phyloP scores from a whole-genome alignment of 1,284 basidiomycete species.

The Peniophora sp. region DNA sequence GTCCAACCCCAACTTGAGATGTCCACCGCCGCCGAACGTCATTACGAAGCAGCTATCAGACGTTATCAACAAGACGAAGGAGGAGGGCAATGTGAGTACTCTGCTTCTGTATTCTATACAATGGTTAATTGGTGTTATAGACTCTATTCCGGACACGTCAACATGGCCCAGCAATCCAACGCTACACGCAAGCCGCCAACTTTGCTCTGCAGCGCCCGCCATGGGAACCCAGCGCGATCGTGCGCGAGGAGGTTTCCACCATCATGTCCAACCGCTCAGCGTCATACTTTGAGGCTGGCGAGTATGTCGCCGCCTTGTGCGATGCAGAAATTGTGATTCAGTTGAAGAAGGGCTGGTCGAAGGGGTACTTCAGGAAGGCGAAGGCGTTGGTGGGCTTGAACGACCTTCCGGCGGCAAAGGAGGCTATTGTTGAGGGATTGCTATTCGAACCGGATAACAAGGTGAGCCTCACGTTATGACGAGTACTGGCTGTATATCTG shows the following conservation, averaged over 20 bases:
- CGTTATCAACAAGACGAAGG: constrained; percentile 72
- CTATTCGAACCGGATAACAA: constrained; percentile 85
- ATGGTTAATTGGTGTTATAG: constrained; percentile 28
- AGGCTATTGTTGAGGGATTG: constrained; percentile 77
- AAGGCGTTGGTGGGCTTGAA: constrained; percentile 80
- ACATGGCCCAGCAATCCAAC: constrained; percentile 68
- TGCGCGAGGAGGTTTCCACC: constrained; percentile 86
- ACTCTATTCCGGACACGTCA: constrained; percentile 70
- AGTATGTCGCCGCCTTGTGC: constrained; percentile 76
- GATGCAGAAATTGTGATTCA: constrained; percentile 90
- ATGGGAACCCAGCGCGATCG: constrained; percentile 80
- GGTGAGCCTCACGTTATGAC: constrained; percentile 32
- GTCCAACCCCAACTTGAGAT: constrained; percentile 63
- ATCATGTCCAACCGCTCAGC: constrained; percentile 90
- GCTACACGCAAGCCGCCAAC: constrained; percentile 80
- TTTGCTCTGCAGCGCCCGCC: constrained; percentile 81
- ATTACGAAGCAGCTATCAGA: constrained; percentile 69
- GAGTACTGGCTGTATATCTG: too few species aligned
- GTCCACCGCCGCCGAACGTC: constrained; percentile 78
- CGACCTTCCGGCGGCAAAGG: constrained; percentile 68
- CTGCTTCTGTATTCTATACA: constrained; percentile 2
- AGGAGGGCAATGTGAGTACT: constrained; percentile 77
- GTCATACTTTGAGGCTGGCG: constrained; percentile 70
- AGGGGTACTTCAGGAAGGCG: constrained; percentile 92
- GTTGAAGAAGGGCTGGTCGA: constrained; percentile 85